These are phyloP conservation scores for Agaricus subrufescens DNA, from an alignment of 768 basidiomycete species.

Conservation along the genomic window DNA sequence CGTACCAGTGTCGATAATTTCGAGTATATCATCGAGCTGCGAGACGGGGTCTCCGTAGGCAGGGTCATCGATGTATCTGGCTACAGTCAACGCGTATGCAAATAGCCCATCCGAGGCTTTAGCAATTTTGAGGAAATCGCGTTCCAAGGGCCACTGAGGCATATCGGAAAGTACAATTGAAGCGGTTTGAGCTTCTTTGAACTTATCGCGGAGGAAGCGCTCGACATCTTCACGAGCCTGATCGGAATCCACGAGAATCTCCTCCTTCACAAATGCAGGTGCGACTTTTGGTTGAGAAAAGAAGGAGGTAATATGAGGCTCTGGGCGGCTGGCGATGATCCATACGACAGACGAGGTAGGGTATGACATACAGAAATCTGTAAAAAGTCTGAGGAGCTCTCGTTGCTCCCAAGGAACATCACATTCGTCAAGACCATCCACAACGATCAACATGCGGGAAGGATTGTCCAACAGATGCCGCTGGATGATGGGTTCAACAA, in stretches of 20 bases:
- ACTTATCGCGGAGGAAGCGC: neutral
- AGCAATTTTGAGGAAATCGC: conserved; percentile 10
- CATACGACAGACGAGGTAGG: neutral
- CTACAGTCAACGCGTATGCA: conserved; percentile 19
- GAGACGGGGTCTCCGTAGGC: neutral
- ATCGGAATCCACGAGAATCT: neutral
- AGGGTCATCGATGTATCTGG: conserved; percentile 17
- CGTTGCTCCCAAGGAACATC: neutral
- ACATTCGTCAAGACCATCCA: neutral
- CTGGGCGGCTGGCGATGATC: neutral
- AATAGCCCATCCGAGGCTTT: conserved; percentile 19
- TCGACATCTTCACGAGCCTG: neutral
- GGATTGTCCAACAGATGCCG: neutral
- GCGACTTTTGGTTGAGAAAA: neutral
- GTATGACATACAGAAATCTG: neutral
- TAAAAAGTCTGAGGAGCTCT: neutral
- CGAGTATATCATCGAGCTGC: neutral
- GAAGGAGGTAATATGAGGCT: neutral
- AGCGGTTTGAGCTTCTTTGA: conserved; percentile 6
- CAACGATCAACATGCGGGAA: neutral
- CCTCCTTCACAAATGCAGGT: neutral
- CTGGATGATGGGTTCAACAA: neutral
- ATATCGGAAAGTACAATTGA: neutral
- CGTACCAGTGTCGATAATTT: neutral
- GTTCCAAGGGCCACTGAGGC: conserved; percentile 15